Base-by-base conservation (phyloP, 352 stramenopile genomes). In the Phytophthora ramorum region DNA sequence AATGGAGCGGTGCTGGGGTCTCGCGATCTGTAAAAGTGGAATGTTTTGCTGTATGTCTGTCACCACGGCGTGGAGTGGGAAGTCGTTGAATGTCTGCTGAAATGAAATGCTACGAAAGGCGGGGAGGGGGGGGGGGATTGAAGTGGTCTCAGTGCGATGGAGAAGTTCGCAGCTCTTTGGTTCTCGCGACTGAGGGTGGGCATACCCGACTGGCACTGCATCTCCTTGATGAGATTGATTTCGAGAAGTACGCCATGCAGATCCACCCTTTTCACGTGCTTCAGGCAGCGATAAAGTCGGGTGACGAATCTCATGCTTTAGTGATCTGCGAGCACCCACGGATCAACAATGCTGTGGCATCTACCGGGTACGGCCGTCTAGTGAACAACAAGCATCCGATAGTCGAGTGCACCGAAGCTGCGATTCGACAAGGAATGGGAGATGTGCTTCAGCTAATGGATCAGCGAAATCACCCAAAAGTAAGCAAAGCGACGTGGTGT, bases 191-290 rank as follows among this genome's bases (percentile, higher is more conserved):
- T n/a, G 12, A 16, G 9, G 20, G 20, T 24, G 34, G 19, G 0
- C 50, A 58, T 7, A 58, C 50, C 17, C 50, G 14, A 26, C 12
- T 58, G 20, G 37, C 35, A 4, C 13, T 55, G 48, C 48, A 17
- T 43, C 28, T 55, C 7, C 48, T 58, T 19, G 50, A 58, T 22
- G 35, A 45, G 20, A 38, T 47, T 46, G 20, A 48, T 22, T 14
- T 58, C 3, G 34, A 38, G 20, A 8, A 26, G 35, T 22, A 58
- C 16, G 50, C 50, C 34, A 2, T 16, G 50, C 50, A 58, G 14
- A 58, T 38, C 37, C 50, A 58, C 20, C 50, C 50, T n/a, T 47
- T 58, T n/a, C 50, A 38, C 6, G 22, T 58, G 10, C 35, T 58
- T 20, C 16, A 58, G 13, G 16, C 34, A 7, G 34, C n/a, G 16